A percentile compares a stretch with the other conserved stretches of the same genome.
These are phyloP conservation scores for Kazachstania sp. DNA, from an alignment of 1,139 yeast species.

Conservation along the genomic window DNA sequence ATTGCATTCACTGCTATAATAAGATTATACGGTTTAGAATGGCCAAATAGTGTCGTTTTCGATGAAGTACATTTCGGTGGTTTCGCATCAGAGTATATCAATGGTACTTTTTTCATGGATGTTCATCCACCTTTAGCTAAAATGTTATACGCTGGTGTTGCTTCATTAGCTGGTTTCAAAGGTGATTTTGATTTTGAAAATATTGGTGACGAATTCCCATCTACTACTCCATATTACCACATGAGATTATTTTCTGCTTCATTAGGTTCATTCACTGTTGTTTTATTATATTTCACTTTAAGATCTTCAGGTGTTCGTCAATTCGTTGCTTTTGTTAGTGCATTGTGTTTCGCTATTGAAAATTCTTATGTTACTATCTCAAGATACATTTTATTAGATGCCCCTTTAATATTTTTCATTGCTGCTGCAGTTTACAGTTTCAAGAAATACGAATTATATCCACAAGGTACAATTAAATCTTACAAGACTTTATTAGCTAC, in stretches of 20 bases:
- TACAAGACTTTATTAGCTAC: constrained; percentile 61
- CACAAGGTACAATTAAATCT: constrained; percentile 66
- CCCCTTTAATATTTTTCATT: constrained; percentile 85
- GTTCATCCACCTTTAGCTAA: constrained; percentile 94
- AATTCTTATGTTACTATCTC: constrained; percentile 84
- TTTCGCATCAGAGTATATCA: constrained; percentile 65
- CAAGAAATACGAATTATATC: constrained; percentile 72
- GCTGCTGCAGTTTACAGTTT: constrained; percentile 76
- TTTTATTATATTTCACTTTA: constrained; percentile 71
- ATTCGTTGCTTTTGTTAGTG: constrained; percentile 58
- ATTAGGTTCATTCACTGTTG: constrained; percentile 71
- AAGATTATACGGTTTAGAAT: constrained; percentile 52
- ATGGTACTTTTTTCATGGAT: constrained; percentile 74
- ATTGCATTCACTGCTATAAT: constrained; percentile 46
- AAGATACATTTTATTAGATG: constrained; percentile 80
- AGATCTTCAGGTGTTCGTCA: constrained; percentile 83
- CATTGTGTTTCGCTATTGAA: constrained; percentile 65
- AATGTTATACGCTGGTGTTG: constrained; percentile 76
- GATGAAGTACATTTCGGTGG: constrained; percentile 89
- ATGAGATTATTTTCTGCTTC: constrained; percentile 86
- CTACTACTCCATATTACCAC: constrained; percentile 56
- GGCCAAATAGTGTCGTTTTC: constrained; percentile 79
- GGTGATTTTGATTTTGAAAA: constrained; percentile 66
- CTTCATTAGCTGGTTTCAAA: constrained; percentile 60
- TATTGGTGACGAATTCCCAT: constrained; percentile 61